phyloP scores from a whole-genome alignment of 108 stramenopile species.

The Cyclotella cryptica region DNA sequence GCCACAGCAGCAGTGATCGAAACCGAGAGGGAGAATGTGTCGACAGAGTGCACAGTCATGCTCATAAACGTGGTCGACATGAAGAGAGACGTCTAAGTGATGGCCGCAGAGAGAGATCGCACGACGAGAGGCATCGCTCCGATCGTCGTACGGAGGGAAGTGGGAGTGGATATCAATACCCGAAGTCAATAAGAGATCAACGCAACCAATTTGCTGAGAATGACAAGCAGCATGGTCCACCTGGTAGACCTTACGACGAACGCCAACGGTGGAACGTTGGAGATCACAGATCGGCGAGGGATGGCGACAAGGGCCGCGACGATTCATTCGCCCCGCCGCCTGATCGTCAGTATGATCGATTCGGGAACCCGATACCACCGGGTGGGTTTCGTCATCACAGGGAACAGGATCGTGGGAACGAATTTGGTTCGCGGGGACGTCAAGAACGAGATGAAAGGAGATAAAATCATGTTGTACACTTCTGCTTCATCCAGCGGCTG shows the following conservation, averaged over 20 bases:
- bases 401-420: not conserved
- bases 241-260: not conserved
- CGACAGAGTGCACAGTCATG: constrained; percentile 6
- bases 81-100: constrained; percentile 3
- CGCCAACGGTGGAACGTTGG: not conserved
- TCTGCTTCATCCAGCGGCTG: not conserved
- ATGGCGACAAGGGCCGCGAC: not conserved
- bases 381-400: not conserved
- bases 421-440: not conserved
- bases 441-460: not conserved
- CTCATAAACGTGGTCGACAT: constrained; percentile 14
- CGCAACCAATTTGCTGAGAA: not conserved
- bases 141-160: not conserved
- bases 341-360: constrained; percentile 9
- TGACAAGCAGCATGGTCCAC: not conserved
- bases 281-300: not conserved
- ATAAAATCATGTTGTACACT: not conserved
- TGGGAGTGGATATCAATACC: not conserved
- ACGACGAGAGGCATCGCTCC: constrained; percentile 12
- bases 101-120: constrained; percentile 11
- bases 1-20: constrained; percentile 11
- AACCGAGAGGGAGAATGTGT: constrained; percentile 12
- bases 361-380: constrained; percentile 17
- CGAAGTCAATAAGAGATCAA: not conserved
- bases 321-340: constrained; percentile 16